Percentiles rank a stretch among this genome's conserved stretches.
phyloP scores from a whole-genome alignment of 768 basidiomycete genomes.

The Termitomyces sp. region DNA sequence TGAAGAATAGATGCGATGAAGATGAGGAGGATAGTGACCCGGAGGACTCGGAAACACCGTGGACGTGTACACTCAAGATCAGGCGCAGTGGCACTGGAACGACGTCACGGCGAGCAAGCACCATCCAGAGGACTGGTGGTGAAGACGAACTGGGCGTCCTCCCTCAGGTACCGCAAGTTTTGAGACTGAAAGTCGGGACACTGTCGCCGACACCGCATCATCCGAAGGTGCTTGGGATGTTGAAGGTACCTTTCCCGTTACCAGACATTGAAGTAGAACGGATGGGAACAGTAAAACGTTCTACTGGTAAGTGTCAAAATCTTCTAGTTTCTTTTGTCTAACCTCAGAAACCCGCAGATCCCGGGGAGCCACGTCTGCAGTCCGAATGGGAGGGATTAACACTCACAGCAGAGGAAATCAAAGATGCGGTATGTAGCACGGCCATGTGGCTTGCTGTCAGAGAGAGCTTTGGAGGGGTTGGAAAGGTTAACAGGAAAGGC shows the following conservation, averaged over 20 bases:
- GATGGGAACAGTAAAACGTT: conserved; percentile 46
- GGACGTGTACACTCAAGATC: conserved; percentile 81
- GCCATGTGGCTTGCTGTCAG: conserved; percentile 89
- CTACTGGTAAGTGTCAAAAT: conserved; percentile 29
- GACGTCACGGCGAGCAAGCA: conserved; percentile 11
- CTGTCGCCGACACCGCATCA: conserved; percentile 92
- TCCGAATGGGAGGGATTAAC: conserved; percentile 38
- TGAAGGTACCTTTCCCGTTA: conserved; percentile 87
- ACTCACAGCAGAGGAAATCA: conserved; percentile 87
- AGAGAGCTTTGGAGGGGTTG: conserved; percentile 89
- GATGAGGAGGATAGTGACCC: conserved; percentile 85
- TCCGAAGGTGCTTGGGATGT: conserved; percentile 87
- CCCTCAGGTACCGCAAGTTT: conserved; percentile 23
- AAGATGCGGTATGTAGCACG: conserved; percentile 85
- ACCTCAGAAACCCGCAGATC: background rate
- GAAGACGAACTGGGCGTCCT: conserved; percentile 7
- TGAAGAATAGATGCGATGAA: background rate
- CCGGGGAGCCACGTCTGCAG: background rate
- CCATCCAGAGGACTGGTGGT: conserved; percentile 5
- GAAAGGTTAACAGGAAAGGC: conserved; percentile 70
- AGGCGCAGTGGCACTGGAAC: conserved; percentile 28
- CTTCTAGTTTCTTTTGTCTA: background rate
- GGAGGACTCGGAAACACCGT: conserved; percentile 95
- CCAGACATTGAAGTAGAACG: conserved; percentile 74
- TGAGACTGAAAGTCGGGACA: conserved; percentile 70